Conservation (phyloP, 352 stramenopile genomes). For the Aphanomyces astaci region DNA sequence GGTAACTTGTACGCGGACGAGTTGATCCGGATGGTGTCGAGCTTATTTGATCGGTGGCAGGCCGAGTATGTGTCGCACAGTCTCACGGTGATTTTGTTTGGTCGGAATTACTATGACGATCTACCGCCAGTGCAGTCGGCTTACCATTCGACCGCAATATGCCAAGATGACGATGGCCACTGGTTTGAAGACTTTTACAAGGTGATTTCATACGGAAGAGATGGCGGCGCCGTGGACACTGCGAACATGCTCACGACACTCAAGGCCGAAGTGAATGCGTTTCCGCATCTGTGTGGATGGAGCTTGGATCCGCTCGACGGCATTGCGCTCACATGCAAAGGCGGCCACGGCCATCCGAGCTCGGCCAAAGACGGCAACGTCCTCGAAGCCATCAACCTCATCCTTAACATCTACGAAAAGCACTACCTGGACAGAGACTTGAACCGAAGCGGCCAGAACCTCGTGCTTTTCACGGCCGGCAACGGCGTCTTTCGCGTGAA, state of each 20-base stretch:
- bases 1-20: conserved; percentile 87
- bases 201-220: conserved; percentile 48
- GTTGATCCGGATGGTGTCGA: conserved; percentile 69
- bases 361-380: conserved; percentile 89
- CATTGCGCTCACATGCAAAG: conserved; percentile 15
- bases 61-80: conserved; percentile 86
- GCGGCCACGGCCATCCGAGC: conserved; percentile 44
- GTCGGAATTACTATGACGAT: conserved; percentile 73
- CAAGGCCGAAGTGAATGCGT: conserved; percentile 71
- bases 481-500: conserved; percentile 97
- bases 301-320: conserved; percentile 17
- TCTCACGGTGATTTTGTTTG: conserved; percentile 90
- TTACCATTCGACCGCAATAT: conserved; percentile 30
- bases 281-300: conserved; percentile 64
- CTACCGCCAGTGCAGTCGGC: neutral
- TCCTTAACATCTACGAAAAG: conserved; percentile 98
- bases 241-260: conserved; percentile 57
- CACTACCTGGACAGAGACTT: conserved; percentile 98
- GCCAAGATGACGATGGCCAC: conserved; percentile 62
- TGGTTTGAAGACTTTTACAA: conserved; percentile 86
- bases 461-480: conserved; percentile 93
- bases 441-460: conserved; percentile 90
- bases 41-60: conserved; percentile 87
- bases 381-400: conserved; percentile 97
- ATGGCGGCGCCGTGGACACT: conserved; percentile 61